Conservation (phyloP, 2,329 filamentous ascomycete genomes). For the Incumbomyces lentus region DNA sequence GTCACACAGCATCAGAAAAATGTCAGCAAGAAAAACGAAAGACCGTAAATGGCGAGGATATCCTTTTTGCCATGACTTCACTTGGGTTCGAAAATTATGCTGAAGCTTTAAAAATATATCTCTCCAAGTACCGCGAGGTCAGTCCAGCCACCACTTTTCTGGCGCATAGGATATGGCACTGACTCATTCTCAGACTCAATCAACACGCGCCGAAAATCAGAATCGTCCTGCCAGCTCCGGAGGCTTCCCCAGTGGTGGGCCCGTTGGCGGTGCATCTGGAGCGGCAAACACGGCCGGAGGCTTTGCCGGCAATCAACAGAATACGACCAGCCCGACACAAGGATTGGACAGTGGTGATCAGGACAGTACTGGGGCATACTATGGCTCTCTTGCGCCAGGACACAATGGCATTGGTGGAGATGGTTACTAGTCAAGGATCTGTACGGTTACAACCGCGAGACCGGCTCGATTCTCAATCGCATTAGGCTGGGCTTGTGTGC, state of each 20-base stretch:
- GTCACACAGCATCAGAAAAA: conserved; percentile 76
- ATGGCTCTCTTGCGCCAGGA: conserved; percentile 36
- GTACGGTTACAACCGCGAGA: conserved; percentile 4
- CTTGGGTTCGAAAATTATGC: conserved; percentile 98
- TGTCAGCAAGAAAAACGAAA: conserved; percentile 99
- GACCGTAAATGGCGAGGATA: conserved; percentile 97
- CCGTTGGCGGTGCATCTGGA: conserved; percentile 27
- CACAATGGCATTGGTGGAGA: conserved; percentile 33
- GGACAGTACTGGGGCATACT: conserved; percentile 32
- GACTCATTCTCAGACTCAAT: conserved; percentile 55
- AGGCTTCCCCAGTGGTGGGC: conserved; percentile 30
- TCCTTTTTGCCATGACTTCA: conserved; percentile 97
- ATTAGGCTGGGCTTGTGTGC: conserved; percentile 10
- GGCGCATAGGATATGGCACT: conserved; percentile 6
- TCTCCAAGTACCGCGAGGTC: conserved; percentile 96
- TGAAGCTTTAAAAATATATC: conserved; percentile 94
- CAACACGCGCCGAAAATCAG: conserved; percentile 59
- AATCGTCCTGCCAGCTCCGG: conserved; percentile 45
- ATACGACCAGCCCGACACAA: conserved; percentile 6
- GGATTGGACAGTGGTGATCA: conserved; percentile 25
- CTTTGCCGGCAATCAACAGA: conserved; percentile 17
- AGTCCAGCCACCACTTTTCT: conserved; percentile 36
- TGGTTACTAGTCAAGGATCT: conserved; percentile 2
- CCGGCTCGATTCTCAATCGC: conserved; percentile 11
- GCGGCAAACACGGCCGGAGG: conserved; percentile 24